phyloP scores from a whole-genome alignment of 1,139 yeast species.

The Kurtzmaniella quercitrusa region DNA sequence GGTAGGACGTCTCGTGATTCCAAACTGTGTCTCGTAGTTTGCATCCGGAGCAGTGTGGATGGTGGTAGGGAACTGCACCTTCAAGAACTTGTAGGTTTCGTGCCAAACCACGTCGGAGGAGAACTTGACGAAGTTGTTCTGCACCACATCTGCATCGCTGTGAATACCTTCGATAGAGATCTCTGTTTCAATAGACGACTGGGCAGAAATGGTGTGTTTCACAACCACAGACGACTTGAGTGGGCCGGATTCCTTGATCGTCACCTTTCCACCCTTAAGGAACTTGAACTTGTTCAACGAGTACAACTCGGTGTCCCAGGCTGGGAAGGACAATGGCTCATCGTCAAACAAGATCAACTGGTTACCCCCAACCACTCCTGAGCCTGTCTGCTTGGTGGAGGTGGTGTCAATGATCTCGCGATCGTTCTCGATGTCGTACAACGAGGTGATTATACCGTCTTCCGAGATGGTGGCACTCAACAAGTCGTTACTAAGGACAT shows the following conservation, averaged over 20 bases:
- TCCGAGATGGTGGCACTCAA: conserved; percentile 55
- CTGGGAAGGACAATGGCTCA: conserved; percentile 86
- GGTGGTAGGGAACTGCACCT: conserved; percentile 92
- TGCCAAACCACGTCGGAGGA: conserved; percentile 79
- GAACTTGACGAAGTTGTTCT: conserved; percentile 44
- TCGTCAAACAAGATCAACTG: conserved; percentile 81
- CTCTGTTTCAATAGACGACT: conserved; percentile 59
- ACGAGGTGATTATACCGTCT: conserved; percentile 63
- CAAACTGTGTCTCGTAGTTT: conserved; percentile 89
- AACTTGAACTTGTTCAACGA: conserved; percentile 67
- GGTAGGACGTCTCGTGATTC: conserved; percentile 85
- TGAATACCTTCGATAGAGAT: conserved; percentile 64
- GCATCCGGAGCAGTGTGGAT: conserved; percentile 67
- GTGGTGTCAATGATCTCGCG: conserved; percentile 66
- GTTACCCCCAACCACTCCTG: conserved; percentile 53
- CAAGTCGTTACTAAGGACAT: conserved; percentile 54
- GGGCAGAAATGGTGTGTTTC: conserved; percentile 50
- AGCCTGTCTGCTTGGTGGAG: conserved; percentile 39
- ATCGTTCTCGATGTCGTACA: conserved; percentile 54
- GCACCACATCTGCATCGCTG: conserved; percentile 23
- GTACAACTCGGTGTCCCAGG: conserved; percentile 95
- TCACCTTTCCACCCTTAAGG: conserved; percentile 37
- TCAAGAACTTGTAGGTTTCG: conserved; percentile 80
- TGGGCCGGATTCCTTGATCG: conserved; percentile 51
- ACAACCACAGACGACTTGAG: conserved; percentile 61